Conservation (phyloP, 2,329 filamentous ascomycete genomes). For the Cordyceps militaris region DNA sequence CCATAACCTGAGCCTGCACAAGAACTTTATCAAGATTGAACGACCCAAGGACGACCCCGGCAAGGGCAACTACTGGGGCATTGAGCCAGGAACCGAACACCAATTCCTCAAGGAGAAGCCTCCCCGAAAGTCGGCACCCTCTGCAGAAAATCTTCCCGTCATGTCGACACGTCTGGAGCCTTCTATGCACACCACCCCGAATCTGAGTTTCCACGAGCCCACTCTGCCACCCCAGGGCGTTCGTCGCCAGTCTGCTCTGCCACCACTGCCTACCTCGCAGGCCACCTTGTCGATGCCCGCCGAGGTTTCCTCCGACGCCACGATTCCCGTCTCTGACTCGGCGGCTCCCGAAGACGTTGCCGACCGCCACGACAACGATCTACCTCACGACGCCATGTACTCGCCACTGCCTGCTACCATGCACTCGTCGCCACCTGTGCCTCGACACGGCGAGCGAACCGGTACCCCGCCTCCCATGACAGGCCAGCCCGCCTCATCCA, state of each 20-base stretch:
- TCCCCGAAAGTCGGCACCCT: slow-evolving; percentile 48
- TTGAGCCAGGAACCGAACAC: slow-evolving; percentile 80
- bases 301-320: slow-evolving; percentile 71
- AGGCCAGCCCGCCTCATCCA: slow-evolving; percentile 56
- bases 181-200: slow-evolving; percentile 32
- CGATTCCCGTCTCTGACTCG: slow-evolving; percentile 64
- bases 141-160: slow-evolving; percentile 50
- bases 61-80: slow-evolving; percentile 96
- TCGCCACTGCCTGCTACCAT: slow-evolving; percentile 67
- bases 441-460: slow-evolving; percentile 52
- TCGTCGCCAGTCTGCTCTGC: slow-evolving; percentile 31
- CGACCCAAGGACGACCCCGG: slow-evolving; percentile 94
- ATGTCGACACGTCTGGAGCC: slow-evolving; percentile 52
- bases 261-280: slow-evolving; percentile 33
- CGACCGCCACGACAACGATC: slow-evolving; percentile 38
- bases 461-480: slow-evolving; percentile 70
- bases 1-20: slow-evolving; percentile 94
- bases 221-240: slow-evolving; percentile 40
- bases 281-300: slow-evolving; percentile 34
- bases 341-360: slow-evolving; percentile 44
- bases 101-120: slow-evolving; percentile 87
- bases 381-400: slow-evolving; percentile 45
- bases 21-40: slow-evolving; percentile 92
- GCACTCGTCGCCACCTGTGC: slow-evolving; percentile 84
- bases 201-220: slow-evolving; percentile 36